phyloP scores from a whole-genome alignment of 1,139 yeast genomes.

The Ogataea hybrid region DNA sequence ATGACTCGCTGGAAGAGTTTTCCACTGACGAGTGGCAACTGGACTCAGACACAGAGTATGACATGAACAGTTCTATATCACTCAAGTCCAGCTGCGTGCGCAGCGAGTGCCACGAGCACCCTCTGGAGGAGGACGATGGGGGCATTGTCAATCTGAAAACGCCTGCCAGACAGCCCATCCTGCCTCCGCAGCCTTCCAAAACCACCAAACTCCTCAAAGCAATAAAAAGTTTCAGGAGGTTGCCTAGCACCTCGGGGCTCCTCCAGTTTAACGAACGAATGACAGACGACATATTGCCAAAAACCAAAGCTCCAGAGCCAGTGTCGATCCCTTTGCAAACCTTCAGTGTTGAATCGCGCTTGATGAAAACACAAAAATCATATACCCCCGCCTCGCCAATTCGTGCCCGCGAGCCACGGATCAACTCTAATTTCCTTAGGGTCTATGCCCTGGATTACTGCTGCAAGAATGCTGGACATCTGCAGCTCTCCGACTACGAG shows the following conservation, averaged over 20 bases:
- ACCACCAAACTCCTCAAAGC: constrained; percentile 9
- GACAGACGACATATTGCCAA: constrained; percentile 14
- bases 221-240: constrained; percentile 8
- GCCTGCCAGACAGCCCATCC: neutral
- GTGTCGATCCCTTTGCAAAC: constrained; percentile 15
- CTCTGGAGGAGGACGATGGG: constrained; percentile 1
- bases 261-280: constrained; percentile 17
- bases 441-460: constrained; percentile 48
- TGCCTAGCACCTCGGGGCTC: constrained; percentile 10
- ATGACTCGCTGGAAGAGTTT: constrained; percentile 8
- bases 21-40: constrained; percentile 10
- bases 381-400: neutral
- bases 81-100: constrained; percentile 1
- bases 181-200: constrained; percentile 6
- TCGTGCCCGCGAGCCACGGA: constrained; percentile 44
- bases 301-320: neutral
- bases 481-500: constrained; percentile 35
- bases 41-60: constrained; percentile 9
- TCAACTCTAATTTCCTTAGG: constrained; percentile 45
- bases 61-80: constrained; percentile 9
- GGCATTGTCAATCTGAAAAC: no score
- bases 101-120: constrained; percentile 7
- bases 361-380: neutral
- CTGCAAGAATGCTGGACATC: constrained; percentile 34
- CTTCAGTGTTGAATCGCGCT: constrained; percentile 8